Evolutionary conservation across 495 filamentous ascomycete genomes (phyloP), one percentile per base, ranked within the genome.

Genomic region (Penicillium flavigenum): DNA sequence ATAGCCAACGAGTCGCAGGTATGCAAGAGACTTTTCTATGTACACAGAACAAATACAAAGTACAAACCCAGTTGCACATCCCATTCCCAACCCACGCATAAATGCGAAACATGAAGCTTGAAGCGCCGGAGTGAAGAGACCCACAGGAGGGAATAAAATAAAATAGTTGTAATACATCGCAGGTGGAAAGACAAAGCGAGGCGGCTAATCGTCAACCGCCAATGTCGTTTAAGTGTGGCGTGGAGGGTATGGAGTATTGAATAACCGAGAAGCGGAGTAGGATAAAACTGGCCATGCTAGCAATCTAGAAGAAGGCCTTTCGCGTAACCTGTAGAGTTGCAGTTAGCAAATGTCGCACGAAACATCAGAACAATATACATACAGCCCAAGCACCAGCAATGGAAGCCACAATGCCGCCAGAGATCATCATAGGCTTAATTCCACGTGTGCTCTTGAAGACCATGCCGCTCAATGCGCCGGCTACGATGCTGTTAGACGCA

Each of bases 391-490:
- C 82, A 54, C 90, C 93, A 32, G 94, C 94, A 54, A 90, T 82
- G 16, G 83, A 79, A 41, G 87, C 94, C 57, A 97, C 91, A 49
- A 98, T 84, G 59, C 87, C 87, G 36, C 91, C 88, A 29, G 90
- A 95, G 65, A 96, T 94, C 81, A 91, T 76, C 92, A 98, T 96
- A 24, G 91, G 91, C 78, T 86, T 84, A 29, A 92, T 36, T 11
- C 94, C 94, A 65, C 88, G 83, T 16, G 95, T 97, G 65, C 91
- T 93, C 83, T 96, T 98, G 76, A 97, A 98, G 34, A 98, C 58
- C 84, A 91, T 91, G 46, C 94, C 94, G 65, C 91, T 94, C 57
- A 98, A 64, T 5, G 79, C 88, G 43, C 94, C 94, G 4, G 92
- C 92, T 20, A 81, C 69, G 55, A 98, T 82, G 51, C 90, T 92